Base-by-base conservation (phyloP, 2,329 filamentous ascomycete genomes). In the Fusarium succisae region DNA sequence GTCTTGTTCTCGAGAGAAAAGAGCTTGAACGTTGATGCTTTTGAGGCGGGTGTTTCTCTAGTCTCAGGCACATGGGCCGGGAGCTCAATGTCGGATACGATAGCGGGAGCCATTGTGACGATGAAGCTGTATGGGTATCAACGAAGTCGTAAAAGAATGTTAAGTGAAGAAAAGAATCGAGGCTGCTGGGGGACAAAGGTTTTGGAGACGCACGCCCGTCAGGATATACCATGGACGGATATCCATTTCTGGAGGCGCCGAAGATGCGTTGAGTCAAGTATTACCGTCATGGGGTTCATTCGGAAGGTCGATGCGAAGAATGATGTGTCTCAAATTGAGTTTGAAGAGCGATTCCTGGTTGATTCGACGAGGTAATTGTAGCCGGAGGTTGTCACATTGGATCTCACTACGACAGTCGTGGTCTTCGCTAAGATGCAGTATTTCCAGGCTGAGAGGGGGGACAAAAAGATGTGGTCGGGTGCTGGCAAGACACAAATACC, bases 1-100 rank as follows among this genome's bases (percentile, higher is more conserved):
- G 85, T 87, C 70, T 82, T 83, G 47, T 81, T 81, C 47, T 80
- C 78, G 15, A 88, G 83, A 9, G 86, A 86, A 75, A 88, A 87
- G 39, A 86, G 82, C 13, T 79, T 79, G 41, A 69, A 69, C 12
- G 76, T 78, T 9, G 79, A 57, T 15, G 75, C 58, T 45, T 71
- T 76, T 62, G 77, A 78, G 45, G 81, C 73, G 11, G 81, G 79
- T 15, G 81, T 80, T 51, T 80, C 77, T 39, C 72, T 76, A 2
- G 79, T 79, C 54, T 82, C 79, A 14, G 81, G 80, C 41, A 79
- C 71, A 22, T 68, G 69, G 37, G 76, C 66, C 30, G 73, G 79
- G 39, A 81, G 75, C 51, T 80, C 77, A 55, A 79, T 75, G 54
- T 81, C 79, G 66, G 73, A 76, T 30, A 80, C 71, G 60, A 80